Conservation (phyloP, 2,329 filamentous ascomycete genomes). For the Claviceps citrina region DNA sequence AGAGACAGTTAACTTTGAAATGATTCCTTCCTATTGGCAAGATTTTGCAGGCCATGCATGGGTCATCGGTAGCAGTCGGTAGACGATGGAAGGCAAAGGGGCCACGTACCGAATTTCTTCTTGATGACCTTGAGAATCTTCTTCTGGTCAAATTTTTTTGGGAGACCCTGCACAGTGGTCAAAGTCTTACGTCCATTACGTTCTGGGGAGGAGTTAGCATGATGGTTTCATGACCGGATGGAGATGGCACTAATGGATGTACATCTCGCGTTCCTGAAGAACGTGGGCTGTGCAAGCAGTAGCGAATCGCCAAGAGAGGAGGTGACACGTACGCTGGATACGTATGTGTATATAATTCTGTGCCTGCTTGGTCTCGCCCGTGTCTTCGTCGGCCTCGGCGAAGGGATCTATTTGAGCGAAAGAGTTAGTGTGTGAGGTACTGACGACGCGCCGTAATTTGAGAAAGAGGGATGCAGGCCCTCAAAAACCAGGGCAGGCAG, state of each 20-base stretch:
- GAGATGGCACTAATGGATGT: not conserved
- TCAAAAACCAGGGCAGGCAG: too few species aligned
- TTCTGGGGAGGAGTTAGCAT: conserved; percentile 46
- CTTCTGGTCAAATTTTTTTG: conserved; percentile 98
- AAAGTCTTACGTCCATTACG: conserved; percentile 99
- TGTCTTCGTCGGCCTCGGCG: conserved; percentile 99
- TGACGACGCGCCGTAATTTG: conserved; percentile 12
- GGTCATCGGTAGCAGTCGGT: too few species aligned
- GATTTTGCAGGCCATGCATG: not conserved
- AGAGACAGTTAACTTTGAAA: conserved; percentile 4
- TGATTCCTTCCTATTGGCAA: not conserved
- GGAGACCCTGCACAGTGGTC: conserved; percentile 97
- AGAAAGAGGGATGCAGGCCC: not conserved
- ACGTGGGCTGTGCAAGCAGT: not conserved
- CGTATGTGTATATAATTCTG: conserved; percentile 99
- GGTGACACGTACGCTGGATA: conserved; percentile 68
- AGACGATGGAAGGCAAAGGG: not conserved
- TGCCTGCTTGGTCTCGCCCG: conserved; percentile 84
- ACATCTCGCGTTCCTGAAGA: conserved; percentile 4
- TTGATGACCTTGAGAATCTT: conserved; percentile 99
- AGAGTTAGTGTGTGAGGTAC: not conserved
- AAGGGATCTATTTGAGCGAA: conserved; percentile 65
- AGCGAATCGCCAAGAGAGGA: not conserved
- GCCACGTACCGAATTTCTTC: conserved; percentile 83
- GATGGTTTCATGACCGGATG: not conserved